Conservation (phyloP, 1,139 yeast species). For the Sugiyamaella japonica region DNA sequence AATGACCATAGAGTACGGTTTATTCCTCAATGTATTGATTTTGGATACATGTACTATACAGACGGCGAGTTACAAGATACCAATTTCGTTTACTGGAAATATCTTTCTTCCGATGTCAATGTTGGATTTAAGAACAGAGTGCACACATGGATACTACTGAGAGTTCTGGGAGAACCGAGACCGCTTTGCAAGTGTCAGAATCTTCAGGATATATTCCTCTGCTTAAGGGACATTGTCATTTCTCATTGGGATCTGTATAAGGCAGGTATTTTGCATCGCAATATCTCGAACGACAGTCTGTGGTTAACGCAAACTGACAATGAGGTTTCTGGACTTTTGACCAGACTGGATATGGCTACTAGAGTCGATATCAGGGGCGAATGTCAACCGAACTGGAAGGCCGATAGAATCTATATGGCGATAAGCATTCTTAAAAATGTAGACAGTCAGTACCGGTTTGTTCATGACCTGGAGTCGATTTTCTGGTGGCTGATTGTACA, state of each 20-base stretch:
- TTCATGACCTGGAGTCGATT: constrained; percentile 12
- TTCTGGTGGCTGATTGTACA: constrained; percentile 14
- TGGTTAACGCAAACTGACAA: background rate
- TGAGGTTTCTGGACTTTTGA: constrained; percentile 1
- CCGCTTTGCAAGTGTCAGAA: background rate
- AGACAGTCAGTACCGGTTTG: constrained; percentile 1
- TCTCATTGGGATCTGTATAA: constrained; percentile 12
- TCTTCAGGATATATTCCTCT: constrained; percentile 8
- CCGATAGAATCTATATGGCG: constrained; percentile 10
- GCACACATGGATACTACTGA: constrained; percentile 8
- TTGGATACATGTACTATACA: constrained; percentile 14
- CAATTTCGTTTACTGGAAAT: constrained; percentile 3
- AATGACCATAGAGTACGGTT: constrained; percentile 10
- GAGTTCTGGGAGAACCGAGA: background rate
- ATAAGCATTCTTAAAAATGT: constrained; percentile 2
- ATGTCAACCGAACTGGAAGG: constrained; percentile 10
- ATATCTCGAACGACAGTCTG: constrained; percentile 5
- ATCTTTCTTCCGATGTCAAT: background rate
- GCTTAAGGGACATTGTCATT: constrained; percentile 10
- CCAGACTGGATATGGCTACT: constrained; percentile 8
- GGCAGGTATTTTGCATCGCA: constrained; percentile 11
- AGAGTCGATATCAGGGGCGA: constrained; percentile 7
- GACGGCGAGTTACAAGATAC: constrained; percentile 13
- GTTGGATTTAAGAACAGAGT: constrained; percentile 5
- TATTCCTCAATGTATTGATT: constrained; percentile 12